Evolutionary conservation across 23 red algal species (phyloP), one percentile per base, ranked within the genome.

Genomic region (Gracilaria domingensis): DNA sequence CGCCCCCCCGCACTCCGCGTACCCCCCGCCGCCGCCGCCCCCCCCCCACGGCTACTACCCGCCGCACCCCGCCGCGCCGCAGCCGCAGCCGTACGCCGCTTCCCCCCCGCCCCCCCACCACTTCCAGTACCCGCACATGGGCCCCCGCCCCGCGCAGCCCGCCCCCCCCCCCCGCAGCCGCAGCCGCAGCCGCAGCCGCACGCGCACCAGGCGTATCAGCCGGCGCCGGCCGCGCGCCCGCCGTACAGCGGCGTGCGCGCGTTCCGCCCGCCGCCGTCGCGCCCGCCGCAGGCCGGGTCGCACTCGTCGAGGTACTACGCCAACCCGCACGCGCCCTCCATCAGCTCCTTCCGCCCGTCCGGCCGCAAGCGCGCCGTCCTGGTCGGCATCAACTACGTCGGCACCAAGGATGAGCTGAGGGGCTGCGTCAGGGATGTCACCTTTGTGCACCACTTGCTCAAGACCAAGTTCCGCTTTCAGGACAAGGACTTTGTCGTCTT

Each of bases 401-500:
- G 92, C 54, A 95, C 92, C 20, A 65, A 37, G 16, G 47, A 67
- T n/a, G 73, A 66, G 60, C 74, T 95, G 13, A 35, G 76, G 0
- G 92, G 92, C 35, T 95, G 92, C 50, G 92, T 95, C n/a, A 75
- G 85, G 17, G 92, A 95, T 54, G 92, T 95, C 67, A 77, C 83
- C 45, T 95, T 79, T 44, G 85, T 95, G 39, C 82, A 95, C 30
- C 82, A 95, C 29, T 72, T 95, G 56, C 83, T 95, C 47, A 72
- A 44, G 61, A 51, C 50, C 18, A 79, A 80, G 30, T 95, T 95
- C 56, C 54, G 82, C 30, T 95, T 95, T 47, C 82, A 61, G 8
- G 62, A 73, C 23, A 40, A 32, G 53, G 92, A 95, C 75, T 95
- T 95, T 75, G 50, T 88, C 74, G 69, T 95, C 23, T 73, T 95